Evolutionary conservation across 1,284 basidiomycete species (phyloP).

Genomic region (Ustilago xerochloae): DNA sequence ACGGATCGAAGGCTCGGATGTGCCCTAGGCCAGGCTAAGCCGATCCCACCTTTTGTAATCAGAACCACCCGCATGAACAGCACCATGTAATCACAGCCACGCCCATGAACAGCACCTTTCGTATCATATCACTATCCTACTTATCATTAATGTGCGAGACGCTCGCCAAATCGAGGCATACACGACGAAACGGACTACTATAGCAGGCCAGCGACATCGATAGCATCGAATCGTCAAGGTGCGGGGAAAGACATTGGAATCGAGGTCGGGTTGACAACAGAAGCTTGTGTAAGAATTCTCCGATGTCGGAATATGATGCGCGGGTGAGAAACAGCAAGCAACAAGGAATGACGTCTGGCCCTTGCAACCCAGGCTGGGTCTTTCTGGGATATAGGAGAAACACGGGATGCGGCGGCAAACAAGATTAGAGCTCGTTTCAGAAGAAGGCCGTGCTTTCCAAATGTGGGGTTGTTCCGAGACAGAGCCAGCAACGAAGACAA

Average conservation of each 20-base stretch:
- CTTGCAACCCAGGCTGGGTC: no score
- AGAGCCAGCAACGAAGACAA: not conserved
- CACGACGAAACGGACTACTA: no score
- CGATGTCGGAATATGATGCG: not conserved
- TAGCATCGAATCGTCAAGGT: no score
- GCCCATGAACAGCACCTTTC: no score
- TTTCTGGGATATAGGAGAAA: no score
- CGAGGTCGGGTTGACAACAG: not conserved
- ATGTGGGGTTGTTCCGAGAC: not conserved
- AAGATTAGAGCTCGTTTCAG: not conserved
- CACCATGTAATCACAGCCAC: not conserved
- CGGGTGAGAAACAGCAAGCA: not conserved
- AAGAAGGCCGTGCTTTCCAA: not conserved
- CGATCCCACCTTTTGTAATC: not conserved
- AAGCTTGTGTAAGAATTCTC: slow-evolving; percentile 7
- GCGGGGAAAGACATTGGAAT: not conserved
- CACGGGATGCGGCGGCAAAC: not conserved
- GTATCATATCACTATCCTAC: no score
- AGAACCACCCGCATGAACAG: no score
- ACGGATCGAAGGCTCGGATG: slow-evolving; percentile 2
- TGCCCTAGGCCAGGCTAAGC: not conserved
- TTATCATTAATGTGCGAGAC: no score
- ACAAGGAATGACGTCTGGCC: not conserved
- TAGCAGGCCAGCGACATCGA: no score
- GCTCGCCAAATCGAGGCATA: no score